Evolutionary conservation across 805 yeast species (phyloP), one percentile per base, ranked within the genome.

Genomic region (Kluyveromyces aestuarii): DNA sequence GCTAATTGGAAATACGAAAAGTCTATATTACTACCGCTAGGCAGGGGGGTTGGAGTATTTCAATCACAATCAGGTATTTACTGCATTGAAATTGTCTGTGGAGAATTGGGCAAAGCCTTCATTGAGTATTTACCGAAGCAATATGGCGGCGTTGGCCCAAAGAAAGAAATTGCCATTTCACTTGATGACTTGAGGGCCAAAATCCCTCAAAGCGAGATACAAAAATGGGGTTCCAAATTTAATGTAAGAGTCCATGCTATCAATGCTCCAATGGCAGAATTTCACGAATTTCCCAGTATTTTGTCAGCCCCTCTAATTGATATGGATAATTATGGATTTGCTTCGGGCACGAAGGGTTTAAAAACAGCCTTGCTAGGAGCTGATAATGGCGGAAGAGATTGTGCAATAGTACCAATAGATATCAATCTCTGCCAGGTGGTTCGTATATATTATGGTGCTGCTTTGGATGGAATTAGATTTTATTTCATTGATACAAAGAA

Each of bases 391-490:
- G 68, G 67, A 27, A 37, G 44, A 50, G 70, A 45, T 55, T 58
- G 49, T 39, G 71, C 49, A 17, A 53, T 37, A 58, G 63, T 62
- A 16, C 57, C 63, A 3, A 51, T 64, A 14, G 61, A 61, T 50
- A 49, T 60, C 2, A 54, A 53, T 48, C 50, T 52, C 27, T 69
- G 85, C 2, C 63, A 60, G n/a, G 72, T 71, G 44, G 75, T 89
- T 1, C 73, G 87, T 49, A 75, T 89, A 0, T 83, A 79, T 54
- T 79, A 82, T 55, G 96, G 96, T 2, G 62, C 68, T 19, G 95
- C 95, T 0, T 65, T 93, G 18, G 96, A 90, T 66, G 98, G 98
- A 6, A 57, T 91, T 14, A 79, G 80, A 49, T 73, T 89, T 35
- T 71, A 69, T 27, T 50, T 40, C 40, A 54, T 46, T 10, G 46